Evolutionary conservation across 2,329 filamentous ascomycete species (phyloP), one percentile per base, ranked within the genome.

Genomic region (Cytospora chrysosperma): DNA sequence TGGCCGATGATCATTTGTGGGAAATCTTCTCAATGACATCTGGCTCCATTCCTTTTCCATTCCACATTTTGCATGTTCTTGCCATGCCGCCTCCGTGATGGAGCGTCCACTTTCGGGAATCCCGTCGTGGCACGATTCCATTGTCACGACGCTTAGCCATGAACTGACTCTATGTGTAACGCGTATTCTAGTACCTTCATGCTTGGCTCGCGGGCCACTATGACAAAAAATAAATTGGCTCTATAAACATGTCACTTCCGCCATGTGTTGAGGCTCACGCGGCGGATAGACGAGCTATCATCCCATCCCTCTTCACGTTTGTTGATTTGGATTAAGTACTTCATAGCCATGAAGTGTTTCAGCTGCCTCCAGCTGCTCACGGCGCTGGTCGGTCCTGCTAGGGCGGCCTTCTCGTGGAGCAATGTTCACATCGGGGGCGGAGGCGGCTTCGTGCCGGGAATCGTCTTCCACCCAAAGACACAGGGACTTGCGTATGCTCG

Each of bases 381-480:
- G 19, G 71, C 69, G 21, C 69, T 67, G 28, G 67, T 61, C 21
- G 68, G 64, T 26, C 68, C 70, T 56, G 68, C 63, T 32, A 60
- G 62, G 59, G 72, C 71, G 27, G 70, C 70, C 28, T 69, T 70
- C 63, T 69, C 70, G 15, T 74, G 72, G 72, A 68, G 69, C 64
- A 72, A 69, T 59, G 72, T 74, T 54, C 68, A 70, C 52, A 81
- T 84, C 52, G 83, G 83, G 62, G 83, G 82, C 19, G 84, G 84
- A 17, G 83, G 84, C 58, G 84, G 84, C 34, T 86, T 86, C 68
- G 77, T 83, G 4, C 78, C 82, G 5, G 79, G 83, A 26, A 82
- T 86, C 58, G 76, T 83, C n/a, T 86, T 85, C 73, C 83, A 86
- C 68, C 81, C 81, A 5, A 79, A 74, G 40, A 73, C 72, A 7